Percentiles rank a stretch among this genome's conserved stretches.
Conservation (phyloP, 345 rosid species). For the Corymbia maculata region DNA sequence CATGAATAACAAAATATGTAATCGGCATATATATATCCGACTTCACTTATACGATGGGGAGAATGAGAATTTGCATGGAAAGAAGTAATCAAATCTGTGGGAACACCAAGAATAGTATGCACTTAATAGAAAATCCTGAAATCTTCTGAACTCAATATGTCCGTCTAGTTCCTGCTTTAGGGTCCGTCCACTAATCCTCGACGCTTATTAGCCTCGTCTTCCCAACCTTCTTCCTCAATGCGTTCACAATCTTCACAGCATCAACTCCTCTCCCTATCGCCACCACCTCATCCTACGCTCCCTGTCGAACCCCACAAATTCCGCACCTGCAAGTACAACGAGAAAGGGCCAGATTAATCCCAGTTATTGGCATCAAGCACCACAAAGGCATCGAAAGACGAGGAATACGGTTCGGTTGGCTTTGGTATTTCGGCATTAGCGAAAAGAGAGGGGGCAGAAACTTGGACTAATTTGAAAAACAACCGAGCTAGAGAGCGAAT, state of each 20-base stretch:
- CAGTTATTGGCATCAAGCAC: not conserved
- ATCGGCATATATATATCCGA: not conserved
- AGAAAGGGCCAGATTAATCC: not conserved
- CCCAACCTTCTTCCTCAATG: not conserved
- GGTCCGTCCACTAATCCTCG: not conserved
- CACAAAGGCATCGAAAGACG: not conserved
- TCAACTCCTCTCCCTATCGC: not conserved
- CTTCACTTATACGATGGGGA: not conserved
- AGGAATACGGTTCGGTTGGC: not conserved
- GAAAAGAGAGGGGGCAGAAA: not conserved
- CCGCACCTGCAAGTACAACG: not conserved
- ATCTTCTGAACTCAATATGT: not conserved
- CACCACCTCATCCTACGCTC: not conserved
- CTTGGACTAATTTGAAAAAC: not conserved
- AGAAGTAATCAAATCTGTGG: not conserved
- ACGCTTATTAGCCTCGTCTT: not conserved
- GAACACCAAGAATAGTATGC: not conserved
- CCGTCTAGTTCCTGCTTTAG: not conserved
- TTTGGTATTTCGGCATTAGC: not conserved
- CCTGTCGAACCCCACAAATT: not conserved
- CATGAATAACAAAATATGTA: not conserved
- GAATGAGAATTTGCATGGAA: not conserved
- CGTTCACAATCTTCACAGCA: not conserved
- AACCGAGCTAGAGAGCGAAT: too few relatives aligned
- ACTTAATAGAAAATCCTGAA: not conserved